phyloP scores from a whole-genome alignment of 140 eudicot genomes.

The Flaveria floridana region DNA sequence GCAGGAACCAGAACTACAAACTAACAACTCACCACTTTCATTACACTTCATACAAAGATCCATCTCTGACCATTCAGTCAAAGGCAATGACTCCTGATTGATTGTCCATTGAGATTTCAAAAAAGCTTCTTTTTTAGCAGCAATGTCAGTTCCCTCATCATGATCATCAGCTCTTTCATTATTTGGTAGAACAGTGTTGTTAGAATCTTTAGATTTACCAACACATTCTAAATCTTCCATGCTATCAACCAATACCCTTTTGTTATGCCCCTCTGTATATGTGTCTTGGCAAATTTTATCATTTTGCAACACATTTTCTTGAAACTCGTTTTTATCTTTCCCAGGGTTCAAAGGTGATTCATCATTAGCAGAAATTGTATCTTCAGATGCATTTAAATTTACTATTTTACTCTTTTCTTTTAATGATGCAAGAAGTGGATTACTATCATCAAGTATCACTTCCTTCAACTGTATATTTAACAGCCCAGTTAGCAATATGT shows the following conservation, averaged over 20 bases:
- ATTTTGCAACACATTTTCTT: constrained; percentile 24
- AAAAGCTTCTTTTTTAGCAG: constrained; percentile 37
- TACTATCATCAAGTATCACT: constrained; percentile 46
- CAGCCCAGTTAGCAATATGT: constrained; percentile 16
- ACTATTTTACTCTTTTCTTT: constrained; percentile 54
- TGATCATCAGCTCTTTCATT: constrained; percentile 31
- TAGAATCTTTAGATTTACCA: constrained; percentile 2
- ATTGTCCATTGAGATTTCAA: constrained; percentile 43
- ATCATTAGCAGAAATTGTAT: constrained; percentile 18
- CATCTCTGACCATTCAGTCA: constrained; percentile 38
- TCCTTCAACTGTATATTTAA: constrained; percentile 57
- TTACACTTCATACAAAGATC: constrained; percentile 70
- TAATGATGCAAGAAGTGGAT: constrained; percentile 51
- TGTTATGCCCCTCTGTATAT: constrained; percentile 21
- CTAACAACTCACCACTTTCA: constrained; percentile 54
- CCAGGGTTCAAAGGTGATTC: constrained; percentile 16
- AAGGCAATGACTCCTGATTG: constrained; percentile 48
- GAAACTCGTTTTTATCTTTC: constrained; percentile 17
- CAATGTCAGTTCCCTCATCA: constrained; percentile 42
- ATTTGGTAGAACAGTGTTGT: constrained; percentile 22
- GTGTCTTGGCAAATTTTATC: constrained; percentile 23
- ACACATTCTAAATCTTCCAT: constrained; percentile 17
- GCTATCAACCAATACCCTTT: constrained; percentile 16
- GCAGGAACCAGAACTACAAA: constrained; percentile 61
- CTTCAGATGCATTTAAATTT: constrained; percentile 26